A percentile compares a stretch with the other conserved stretches of the same genome.
Evolutionary conservation across 2,329 filamentous ascomycete genomes (phyloP).

Genomic region (Penicillium sp.): DNA sequence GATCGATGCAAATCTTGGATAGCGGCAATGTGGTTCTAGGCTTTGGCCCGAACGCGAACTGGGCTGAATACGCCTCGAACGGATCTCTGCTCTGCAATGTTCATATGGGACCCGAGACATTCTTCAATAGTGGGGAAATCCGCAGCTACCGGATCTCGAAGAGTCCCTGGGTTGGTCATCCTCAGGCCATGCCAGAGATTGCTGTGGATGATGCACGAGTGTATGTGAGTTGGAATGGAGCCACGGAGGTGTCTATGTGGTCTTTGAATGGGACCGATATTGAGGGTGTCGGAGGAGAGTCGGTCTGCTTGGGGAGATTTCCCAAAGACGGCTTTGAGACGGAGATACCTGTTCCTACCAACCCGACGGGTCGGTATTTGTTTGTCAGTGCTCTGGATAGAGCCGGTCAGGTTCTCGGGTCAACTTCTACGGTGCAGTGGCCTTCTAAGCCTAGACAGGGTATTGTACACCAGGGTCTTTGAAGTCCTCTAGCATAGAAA

Average conservation of each 20-base stretch:
- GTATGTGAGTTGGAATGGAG: constrained; percentile 49
- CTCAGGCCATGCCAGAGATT: constrained; percentile 11
- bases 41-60: too few relatives aligned
- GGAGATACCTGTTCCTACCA: not conserved
- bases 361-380: not conserved
- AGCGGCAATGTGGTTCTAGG: too few relatives aligned
- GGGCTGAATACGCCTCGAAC: too few relatives aligned
- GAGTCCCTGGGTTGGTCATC: too few relatives aligned
- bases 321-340: not conserved
- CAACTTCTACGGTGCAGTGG: not conserved
- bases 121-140: too few relatives aligned
- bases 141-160: too few relatives aligned
- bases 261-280: not conserved
- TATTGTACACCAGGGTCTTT: not conserved
- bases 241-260: constrained; percentile 17
- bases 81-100: too few relatives aligned
- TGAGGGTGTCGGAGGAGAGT: not conserved
- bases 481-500: not conserved
- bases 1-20: too few relatives aligned
- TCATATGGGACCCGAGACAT: too few relatives aligned
- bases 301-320: not conserved
- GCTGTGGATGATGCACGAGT: constrained; percentile 31
- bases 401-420: not conserved
- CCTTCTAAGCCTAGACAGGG: not conserved
- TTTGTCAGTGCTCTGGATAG: not conserved